phyloP scores from a whole-genome alignment of 345 rosid species.

The Bruguiera gymnorhiza region DNA sequence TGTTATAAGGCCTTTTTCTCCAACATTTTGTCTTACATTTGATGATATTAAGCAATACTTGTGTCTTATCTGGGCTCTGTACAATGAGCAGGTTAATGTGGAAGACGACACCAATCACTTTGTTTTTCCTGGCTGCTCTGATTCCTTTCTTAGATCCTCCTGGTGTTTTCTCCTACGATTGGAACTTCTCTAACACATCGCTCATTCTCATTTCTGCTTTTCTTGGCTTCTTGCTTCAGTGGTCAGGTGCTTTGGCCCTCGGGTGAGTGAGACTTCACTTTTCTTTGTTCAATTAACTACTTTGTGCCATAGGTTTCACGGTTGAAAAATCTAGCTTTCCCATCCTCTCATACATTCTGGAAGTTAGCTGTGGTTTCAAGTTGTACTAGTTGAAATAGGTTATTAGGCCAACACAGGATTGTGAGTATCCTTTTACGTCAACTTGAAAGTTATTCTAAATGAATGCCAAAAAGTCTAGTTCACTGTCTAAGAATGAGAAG shows the following conservation, averaged over 20 bases:
- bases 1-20: constrained; percentile 24
- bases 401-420: no score
- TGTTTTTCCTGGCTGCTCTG: constrained; percentile 72
- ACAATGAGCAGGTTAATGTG: constrained; percentile 77
- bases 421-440: no score
- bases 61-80: constrained; percentile 1
- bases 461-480: no score
- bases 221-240: constrained; percentile 94
- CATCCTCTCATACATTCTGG: neutral
- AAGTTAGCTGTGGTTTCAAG: no score
- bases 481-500: no score
- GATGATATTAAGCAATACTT: neutral
- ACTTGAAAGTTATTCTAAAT: no score
- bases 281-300: neutral
- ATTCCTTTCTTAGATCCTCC: constrained; percentile 93
- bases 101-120: constrained; percentile 92
- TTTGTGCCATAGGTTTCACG: neutral
- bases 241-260: constrained; percentile 97
- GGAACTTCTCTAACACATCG: constrained; percentile 57
- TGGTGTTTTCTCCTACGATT: constrained; percentile 66
- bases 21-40: neutral
- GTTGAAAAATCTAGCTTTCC: neutral
- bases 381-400: no score
- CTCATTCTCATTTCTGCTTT: constrained; percentile 71
- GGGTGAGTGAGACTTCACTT: constrained; percentile 53